Evolutionary conservation across 768 basidiomycete genomes (phyloP).

Genomic region (Erythrobasidium yunnanense): DNA sequence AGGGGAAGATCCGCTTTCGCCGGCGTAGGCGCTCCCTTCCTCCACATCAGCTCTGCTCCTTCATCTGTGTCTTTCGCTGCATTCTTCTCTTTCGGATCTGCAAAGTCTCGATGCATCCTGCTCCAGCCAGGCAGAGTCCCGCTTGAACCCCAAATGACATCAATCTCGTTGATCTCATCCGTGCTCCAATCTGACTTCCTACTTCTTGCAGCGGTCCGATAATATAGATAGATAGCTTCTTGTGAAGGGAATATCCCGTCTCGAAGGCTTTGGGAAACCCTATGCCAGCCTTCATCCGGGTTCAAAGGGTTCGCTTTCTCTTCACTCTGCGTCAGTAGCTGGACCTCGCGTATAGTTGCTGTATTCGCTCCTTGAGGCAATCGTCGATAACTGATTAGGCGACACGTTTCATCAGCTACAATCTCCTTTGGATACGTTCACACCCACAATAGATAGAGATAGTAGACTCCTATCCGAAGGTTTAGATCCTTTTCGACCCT

Average conservation of each 20-base stretch:
- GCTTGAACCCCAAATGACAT: conserved; percentile 17
- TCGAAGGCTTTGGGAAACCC: conserved; percentile 3
- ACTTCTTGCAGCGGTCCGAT: conserved; percentile 11
- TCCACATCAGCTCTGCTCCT: conserved; percentile 16
- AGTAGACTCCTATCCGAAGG: conserved; percentile 47
- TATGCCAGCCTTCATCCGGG: conserved; percentile 15
- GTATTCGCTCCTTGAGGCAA: background rate
- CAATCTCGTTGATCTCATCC: conserved; percentile 24
- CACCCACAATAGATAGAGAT: conserved; percentile 5
- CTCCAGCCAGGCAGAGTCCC: conserved; percentile 12
- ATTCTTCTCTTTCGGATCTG: conserved; percentile 33
- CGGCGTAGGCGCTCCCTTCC: background rate
- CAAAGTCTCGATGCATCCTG: conserved; percentile 36
- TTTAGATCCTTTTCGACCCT: conserved; percentile 74
- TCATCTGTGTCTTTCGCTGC: conserved; percentile 33
- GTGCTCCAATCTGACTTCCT: background rate
- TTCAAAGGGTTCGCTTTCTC: background rate
- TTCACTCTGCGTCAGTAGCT: background rate
- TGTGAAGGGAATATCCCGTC: conserved; percentile 14
- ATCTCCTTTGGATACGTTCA: background rate
- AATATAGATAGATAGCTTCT: conserved; percentile 15
- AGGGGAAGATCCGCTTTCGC: conserved; percentile 49
- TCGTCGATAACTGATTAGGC: conserved; percentile 8
- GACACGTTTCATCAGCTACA: background rate
- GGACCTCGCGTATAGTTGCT: conserved; percentile 18